These are phyloP conservation scores for Mikania micrantha DNA, from an alignment of 129 eudicot genomes.

Conservation along the genomic window DNA sequence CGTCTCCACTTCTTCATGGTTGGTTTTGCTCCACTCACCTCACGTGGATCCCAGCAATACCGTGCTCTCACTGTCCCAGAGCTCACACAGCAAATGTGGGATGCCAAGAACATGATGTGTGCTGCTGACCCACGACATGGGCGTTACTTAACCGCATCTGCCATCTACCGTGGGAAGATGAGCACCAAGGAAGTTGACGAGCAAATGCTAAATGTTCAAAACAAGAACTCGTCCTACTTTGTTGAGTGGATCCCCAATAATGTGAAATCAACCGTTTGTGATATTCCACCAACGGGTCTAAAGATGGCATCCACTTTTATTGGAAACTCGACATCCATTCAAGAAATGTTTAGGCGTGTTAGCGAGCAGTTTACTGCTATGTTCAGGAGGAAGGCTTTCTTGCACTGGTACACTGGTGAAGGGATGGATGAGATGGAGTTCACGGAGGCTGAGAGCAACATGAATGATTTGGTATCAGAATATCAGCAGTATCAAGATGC, in stretches of 20 bases:
- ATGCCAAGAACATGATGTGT: slow-evolving; percentile 56
- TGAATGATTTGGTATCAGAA: slow-evolving; percentile 56
- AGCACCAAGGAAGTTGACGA: slow-evolving; percentile 58
- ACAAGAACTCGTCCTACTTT: slow-evolving; percentile 60
- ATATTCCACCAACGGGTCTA: slow-evolving; percentile 50
- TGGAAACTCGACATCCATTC: slow-evolving; percentile 53
- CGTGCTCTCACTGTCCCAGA: slow-evolving; percentile 48
- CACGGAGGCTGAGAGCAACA: slow-evolving; percentile 53
- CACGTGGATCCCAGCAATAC: slow-evolving; percentile 61
- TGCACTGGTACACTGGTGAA: slow-evolving; percentile 63
- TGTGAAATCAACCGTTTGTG: slow-evolving; percentile 57
- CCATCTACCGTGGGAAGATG: slow-evolving; percentile 62
- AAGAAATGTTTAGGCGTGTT: slow-evolving; percentile 55
- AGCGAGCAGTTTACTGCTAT: slow-evolving; percentile 61
- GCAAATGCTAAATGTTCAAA: slow-evolving; percentile 53
- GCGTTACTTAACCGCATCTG: slow-evolving; percentile 52
- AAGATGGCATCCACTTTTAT: slow-evolving; percentile 56
- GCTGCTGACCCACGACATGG: slow-evolving; percentile 58
- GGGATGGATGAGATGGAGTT: slow-evolving; percentile 67
- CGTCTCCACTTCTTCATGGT: slow-evolving; percentile 65
- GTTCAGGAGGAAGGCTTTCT: slow-evolving; percentile 64
- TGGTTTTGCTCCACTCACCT: slow-evolving; percentile 55
- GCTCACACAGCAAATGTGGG: slow-evolving; percentile 68
- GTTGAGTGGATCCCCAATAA: slow-evolving; percentile 61
- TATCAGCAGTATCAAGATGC: slow-evolving; percentile 65